Percentiles rank a stretch among this genome's conserved stretches.
These are phyloP conservation scores for Cladosporium cucumerinum DNA, from an alignment of 2,329 filamentous ascomycete genomes.

Conservation along the genomic window DNA sequence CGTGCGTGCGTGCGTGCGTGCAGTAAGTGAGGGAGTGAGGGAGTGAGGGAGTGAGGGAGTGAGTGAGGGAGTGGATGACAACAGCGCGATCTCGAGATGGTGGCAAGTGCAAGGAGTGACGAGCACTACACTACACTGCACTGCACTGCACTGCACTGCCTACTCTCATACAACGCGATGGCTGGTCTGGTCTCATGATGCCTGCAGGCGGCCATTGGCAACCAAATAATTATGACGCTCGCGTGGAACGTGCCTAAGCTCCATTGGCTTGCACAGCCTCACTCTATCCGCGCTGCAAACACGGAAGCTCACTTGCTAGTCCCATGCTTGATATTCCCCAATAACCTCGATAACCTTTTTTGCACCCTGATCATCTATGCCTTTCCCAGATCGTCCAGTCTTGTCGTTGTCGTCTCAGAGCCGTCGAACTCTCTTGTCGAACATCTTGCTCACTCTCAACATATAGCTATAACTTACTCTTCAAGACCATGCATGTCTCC, in stretches of 20 bases:
- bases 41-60: too few species aligned
- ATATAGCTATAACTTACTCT: neutral
- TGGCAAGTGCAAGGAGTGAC: neutral
- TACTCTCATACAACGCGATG: neutral
- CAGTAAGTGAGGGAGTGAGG: too few species aligned
- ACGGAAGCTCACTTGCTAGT: neutral
- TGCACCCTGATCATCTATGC: neutral
- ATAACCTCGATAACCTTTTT: neutral
- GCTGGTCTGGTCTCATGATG: too few species aligned
- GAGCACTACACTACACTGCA: too few species aligned
- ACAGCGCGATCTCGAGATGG: too few species aligned
- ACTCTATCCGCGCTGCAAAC: neutral
- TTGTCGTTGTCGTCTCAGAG: neutral
- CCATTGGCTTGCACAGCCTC: conserved; percentile 10
- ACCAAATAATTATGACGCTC: conserved; percentile 11
- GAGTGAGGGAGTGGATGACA: too few species aligned
- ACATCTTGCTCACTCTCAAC: neutral
- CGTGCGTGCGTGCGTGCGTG: too few species aligned
- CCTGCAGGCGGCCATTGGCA: too few species aligned
- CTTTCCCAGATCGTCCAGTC: neutral
- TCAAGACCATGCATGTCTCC: neutral
- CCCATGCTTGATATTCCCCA: neutral
- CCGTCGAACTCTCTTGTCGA: neutral
- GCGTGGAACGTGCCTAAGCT: conserved; percentile 7
- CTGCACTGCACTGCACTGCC: too few species aligned